A percentile compares a stretch with the other conserved stretches of the same genome.
Conservation (phyloP, 2,329 filamentous ascomycete species). For the Rutstroemia sp. region DNA sequence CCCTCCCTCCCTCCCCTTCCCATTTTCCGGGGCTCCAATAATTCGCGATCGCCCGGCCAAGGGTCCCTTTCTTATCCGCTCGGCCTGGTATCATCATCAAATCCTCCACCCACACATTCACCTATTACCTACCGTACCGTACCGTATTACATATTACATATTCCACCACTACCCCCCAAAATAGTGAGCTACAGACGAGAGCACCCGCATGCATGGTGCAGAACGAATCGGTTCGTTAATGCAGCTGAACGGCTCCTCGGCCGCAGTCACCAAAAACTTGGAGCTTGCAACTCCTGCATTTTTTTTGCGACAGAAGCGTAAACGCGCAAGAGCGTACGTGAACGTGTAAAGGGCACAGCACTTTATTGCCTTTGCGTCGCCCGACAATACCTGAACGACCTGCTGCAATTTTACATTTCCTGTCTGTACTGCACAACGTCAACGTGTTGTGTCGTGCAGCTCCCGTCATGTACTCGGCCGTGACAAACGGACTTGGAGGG, state of each 20-base stretch:
- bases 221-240: slow-evolving; percentile 10
- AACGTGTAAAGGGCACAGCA: neutral
- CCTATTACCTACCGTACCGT: neutral
- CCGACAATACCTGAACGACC: neutral
- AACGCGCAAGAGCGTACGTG: slow-evolving; percentile 5
- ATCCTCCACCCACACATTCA: neutral
- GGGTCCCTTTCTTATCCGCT: slow-evolving; percentile 5
- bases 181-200: neutral
- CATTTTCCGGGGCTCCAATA: slow-evolving; percentile 5
- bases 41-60: slow-evolving; percentile 1
- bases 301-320: slow-evolving; percentile 10
- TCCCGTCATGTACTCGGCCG: slow-evolving; percentile 11
- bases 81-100: slow-evolving; percentile 1
- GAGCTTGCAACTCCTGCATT: slow-evolving; percentile 5
- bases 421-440: neutral
- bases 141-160: neutral
- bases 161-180: neutral
- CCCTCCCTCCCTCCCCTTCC: neutral
- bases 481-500: slow-evolving; percentile 10
- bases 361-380: neutral
- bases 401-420: neutral
- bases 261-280: slow-evolving; percentile 5
- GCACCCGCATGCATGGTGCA: slow-evolving; percentile 10
- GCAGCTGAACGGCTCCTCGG: slow-evolving; percentile 10
- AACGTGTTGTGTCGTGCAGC: slow-evolving; percentile 3